Conservation (phyloP, 2,329 filamentous ascomycete genomes). For the Trichoderma aggressivum region DNA sequence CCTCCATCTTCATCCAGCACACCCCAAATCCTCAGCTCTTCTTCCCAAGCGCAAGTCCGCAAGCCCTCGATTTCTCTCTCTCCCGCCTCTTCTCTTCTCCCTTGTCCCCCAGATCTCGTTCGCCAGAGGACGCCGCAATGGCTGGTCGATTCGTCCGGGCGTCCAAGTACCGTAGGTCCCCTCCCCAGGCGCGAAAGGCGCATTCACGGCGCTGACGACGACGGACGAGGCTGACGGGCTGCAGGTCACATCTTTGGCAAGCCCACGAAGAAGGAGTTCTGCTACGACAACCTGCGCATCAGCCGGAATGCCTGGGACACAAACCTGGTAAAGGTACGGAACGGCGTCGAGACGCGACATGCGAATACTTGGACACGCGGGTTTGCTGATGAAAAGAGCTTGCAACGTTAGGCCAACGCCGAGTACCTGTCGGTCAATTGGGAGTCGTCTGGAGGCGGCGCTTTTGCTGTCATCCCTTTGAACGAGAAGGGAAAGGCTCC, state of each 20-base stretch:
- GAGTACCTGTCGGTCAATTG: slow-evolving; percentile 97
- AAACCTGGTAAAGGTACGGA: slow-evolving; percentile 87
- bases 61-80: not conserved
- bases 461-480: slow-evolving; percentile 92
- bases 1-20: not conserved
- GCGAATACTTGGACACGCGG: not conserved
- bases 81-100: not conserved
- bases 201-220: slow-evolving; percentile 9
- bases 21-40: slow-evolving; percentile 10
- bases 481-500: slow-evolving; percentile 86
- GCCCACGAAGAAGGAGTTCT: slow-evolving; percentile 91
- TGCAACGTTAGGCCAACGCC: slow-evolving; percentile 93
- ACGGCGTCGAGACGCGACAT: not conserved
- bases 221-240: slow-evolving; percentile 27
- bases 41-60: not conserved
- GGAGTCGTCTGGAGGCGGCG: slow-evolving; percentile 92
- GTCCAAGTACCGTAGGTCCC: slow-evolving; percentile 63
- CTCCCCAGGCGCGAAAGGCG: slow-evolving; percentile 17
- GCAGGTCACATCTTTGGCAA: slow-evolving; percentile 98
- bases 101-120: slow-evolving; percentile 20
- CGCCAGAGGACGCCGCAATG: slow-evolving; percentile 40
- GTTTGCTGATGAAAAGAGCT: slow-evolving; percentile 22
- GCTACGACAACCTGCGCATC: slow-evolving; percentile 96
- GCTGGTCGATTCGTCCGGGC: slow-evolving; percentile 64
- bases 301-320: slow-evolving; percentile 99